Conservation (phyloP, 2,329 filamentous ascomycete species). For the Arthrinium phaeospermum region DNA sequence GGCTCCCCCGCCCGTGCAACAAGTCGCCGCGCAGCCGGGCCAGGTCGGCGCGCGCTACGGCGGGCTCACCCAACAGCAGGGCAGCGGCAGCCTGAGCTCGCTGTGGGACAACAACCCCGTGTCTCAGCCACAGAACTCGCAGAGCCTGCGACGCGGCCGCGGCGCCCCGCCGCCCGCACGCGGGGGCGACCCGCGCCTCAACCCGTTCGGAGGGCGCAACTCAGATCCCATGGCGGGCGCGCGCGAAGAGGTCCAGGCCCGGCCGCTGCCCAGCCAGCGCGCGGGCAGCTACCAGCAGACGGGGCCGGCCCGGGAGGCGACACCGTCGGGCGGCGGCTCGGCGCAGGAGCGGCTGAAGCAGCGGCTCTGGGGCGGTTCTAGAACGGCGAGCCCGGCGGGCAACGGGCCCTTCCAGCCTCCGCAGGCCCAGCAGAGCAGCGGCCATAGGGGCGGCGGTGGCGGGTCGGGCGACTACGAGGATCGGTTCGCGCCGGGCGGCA, state of each 20-base stretch:
- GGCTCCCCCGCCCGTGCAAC: constrained; percentile 61
- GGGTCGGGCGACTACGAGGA: constrained; percentile 48
- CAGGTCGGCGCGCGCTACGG: constrained; percentile 61
- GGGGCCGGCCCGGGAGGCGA: constrained; percentile 37
- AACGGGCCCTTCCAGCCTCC: constrained; percentile 53
- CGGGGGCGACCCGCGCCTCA: constrained; percentile 38
- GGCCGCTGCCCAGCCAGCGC: constrained; percentile 75
- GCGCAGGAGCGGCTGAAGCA: constrained; percentile 86
- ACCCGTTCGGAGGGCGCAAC: constrained; percentile 39
- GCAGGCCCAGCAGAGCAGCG: constrained; percentile 38
- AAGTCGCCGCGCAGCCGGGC: constrained; percentile 58
- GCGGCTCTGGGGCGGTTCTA: constrained; percentile 72
- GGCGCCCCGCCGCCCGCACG: constrained; percentile 40
- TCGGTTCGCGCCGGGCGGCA: constrained; percentile 51
- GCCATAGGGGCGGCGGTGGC: constrained; percentile 37
- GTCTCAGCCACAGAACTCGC: constrained; percentile 42
- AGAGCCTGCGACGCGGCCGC: constrained; percentile 53
- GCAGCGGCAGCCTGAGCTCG: constrained; percentile 54
- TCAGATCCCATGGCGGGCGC: constrained; percentile 38
- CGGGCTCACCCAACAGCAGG: constrained; percentile 45
- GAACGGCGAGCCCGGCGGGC: constrained; percentile 60
- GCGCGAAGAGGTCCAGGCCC: constrained; percentile 48
- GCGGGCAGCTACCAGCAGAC: constrained; percentile 74
- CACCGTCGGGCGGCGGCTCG: constrained; percentile 55
- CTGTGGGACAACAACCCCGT: constrained; percentile 60